Evolutionary conservation across 176 grass and related monocot species (phyloP).

Genomic region (Hordeum marinum): DNA sequence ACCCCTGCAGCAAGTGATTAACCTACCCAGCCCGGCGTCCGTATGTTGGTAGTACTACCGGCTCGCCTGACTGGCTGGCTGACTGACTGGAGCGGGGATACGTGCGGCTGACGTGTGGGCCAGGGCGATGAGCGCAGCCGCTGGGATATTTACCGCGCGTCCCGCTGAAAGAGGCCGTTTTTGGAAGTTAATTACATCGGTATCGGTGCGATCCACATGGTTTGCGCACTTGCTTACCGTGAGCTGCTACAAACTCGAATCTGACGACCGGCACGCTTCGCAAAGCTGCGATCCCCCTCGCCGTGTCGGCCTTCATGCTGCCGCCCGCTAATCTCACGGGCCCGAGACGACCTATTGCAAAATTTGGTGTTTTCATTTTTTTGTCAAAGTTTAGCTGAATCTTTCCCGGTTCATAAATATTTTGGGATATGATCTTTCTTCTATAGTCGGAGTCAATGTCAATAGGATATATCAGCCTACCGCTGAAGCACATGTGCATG

Average conservation of each 20-base stretch:
- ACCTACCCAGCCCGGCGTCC: background rate
- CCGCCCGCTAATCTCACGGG: too few relatives aligned
- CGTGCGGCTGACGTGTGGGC: background rate
- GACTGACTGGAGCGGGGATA: background rate
- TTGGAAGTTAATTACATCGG: conserved; percentile 16
- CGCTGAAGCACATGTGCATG: too few relatives aligned
- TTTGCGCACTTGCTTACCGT: background rate
- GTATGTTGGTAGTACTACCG: background rate
- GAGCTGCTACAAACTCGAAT: conserved; percentile 26
- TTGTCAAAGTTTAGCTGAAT: too few relatives aligned
- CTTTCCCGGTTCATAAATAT: too few relatives aligned
- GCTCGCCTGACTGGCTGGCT: background rate
- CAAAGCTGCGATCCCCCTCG: background rate
- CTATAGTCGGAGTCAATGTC: too few relatives aligned
- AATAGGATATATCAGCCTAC: too few relatives aligned
- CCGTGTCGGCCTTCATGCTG: background rate
- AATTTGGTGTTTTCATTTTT: too few relatives aligned
- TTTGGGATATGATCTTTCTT: too few relatives aligned
- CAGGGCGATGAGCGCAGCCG: background rate
- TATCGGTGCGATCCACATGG: conserved; percentile 43
- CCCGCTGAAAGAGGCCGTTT: conserved; percentile 20
- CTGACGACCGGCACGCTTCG: conserved; percentile 39
- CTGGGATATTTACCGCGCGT: background rate
- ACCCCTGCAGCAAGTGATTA: background rate
- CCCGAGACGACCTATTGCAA: too few relatives aligned